Base-by-base conservation (phyloP, 1,139 yeast genomes). In the Yamadazyma atlantica region DNA sequence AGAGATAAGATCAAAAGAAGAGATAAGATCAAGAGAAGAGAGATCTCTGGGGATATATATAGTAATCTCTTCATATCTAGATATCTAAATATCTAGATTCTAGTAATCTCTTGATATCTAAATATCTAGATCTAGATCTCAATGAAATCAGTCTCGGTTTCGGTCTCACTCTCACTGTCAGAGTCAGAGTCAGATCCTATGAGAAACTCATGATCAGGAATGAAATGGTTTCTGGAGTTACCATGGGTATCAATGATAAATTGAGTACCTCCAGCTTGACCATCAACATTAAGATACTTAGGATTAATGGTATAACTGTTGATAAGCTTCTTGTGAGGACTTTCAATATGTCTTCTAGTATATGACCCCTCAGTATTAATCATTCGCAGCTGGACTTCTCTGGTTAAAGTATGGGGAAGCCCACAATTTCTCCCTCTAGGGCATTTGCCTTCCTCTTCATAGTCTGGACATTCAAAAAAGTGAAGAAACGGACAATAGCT, bases 401-500 rank as follows among this genome's bases (percentile, higher is more conserved):
- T 48, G n/a, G 69, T 62, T 10, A 55, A 41, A 18, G 64, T 59
- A 54, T 82, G 89, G 30, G 54, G 55, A 32, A 83, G 58, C 17
- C 62, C 56, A 51, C 89, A 83, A 14, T 60, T 53, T 17, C 51
- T 58, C 1, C 75, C 75, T 40, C 75, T 58, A 0, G 76, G 66
- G 57, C 95, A 85, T 15, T 49, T 53, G 11, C 85, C 85, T 15
- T 66, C 64, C 43, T 78, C 80, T 45, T 78, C 82, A 48, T 71
- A 78, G 52, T 85, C 92, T 0, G 95, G 94, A 57, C 95, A 85
- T 40, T 76, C 78, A 49, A 67, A 73, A 9, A 65, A 61, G 56
- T 85, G 95, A 29, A 74, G 58, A 40, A 75, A 70, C 4, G 73
- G 68, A 55, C 95, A 85, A 27, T 55, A 50, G 16, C 59, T 54